phyloP scores from a whole-genome alignment of 257 asterid genomes.

The Avicennia marina region DNA sequence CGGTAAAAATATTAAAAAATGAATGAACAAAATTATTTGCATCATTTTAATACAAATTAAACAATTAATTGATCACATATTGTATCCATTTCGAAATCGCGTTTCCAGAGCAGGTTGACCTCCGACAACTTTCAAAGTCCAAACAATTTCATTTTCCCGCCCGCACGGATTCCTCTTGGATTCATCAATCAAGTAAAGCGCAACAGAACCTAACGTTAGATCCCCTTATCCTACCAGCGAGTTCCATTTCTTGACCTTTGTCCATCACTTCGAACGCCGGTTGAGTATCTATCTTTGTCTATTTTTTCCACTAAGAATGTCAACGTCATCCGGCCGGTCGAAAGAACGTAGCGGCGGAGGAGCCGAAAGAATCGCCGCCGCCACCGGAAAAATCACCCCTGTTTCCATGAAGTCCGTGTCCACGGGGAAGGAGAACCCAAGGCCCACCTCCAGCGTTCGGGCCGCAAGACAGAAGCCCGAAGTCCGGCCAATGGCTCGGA shows the following conservation, averaged over 20 bases:
- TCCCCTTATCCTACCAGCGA: not conserved
- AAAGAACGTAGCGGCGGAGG: slow-evolving; percentile 48
- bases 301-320: slow-evolving; percentile 15
- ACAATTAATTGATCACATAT: not conserved
- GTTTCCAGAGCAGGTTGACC: not conserved
- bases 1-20: too few species aligned
- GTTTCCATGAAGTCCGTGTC: slow-evolving; percentile 31
- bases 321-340: slow-evolving; percentile 47
- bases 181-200: not conserved
- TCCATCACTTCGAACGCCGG: not conserved
- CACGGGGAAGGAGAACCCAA: slow-evolving; percentile 59
- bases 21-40: too few species aligned
- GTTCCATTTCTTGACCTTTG: not conserved
- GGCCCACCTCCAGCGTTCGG: slow-evolving; percentile 50
- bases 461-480: slow-evolving; percentile 54
- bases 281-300: not conserved
- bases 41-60: too few species aligned
- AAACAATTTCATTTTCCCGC: slow-evolving; percentile 20
- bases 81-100: not conserved
- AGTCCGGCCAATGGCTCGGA: slow-evolving; percentile 45
- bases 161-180: not conserved
- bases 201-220: not conserved
- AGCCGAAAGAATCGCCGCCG: slow-evolving; percentile 19
- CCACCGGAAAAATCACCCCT: slow-evolving; percentile 32
- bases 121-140: slow-evolving; percentile 11